Conservation (phyloP, 2,329 filamentous ascomycete genomes). For the Plenodomus tracheiphilus region DNA sequence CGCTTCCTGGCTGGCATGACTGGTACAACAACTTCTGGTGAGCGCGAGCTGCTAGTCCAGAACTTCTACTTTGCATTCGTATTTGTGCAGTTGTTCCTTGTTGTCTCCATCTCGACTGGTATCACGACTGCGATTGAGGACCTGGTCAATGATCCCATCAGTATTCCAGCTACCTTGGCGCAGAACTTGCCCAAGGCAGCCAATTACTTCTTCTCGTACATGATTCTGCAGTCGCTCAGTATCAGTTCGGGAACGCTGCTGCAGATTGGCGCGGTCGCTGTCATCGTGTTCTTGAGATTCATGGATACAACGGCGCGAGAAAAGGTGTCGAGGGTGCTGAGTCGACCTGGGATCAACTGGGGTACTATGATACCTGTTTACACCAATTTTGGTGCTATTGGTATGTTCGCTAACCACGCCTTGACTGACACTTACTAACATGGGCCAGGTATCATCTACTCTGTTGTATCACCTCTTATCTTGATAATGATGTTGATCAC, state of each 20-base stretch:
- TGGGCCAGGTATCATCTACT: slow-evolving; percentile 71
- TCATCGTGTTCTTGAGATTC: slow-evolving; percentile 79
- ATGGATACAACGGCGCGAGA: slow-evolving; percentile 78
- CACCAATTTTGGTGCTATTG: slow-evolving; percentile 94
- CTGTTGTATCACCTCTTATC: slow-evolving; percentile 85
- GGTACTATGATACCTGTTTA: slow-evolving; percentile 94
- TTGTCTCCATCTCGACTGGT: slow-evolving; percentile 83
- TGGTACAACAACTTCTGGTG: slow-evolving; percentile 80
- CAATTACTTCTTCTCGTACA: slow-evolving; percentile 99
- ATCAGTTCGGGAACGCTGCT: slow-evolving; percentile 87
- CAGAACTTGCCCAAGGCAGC: slow-evolving; percentile 79
- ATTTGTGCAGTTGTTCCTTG: slow-evolving; percentile 91
- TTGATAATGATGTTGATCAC: slow-evolving; percentile 92
- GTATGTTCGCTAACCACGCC: slow-evolving; percentile 39
- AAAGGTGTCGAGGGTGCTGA: slow-evolving; percentile 86
- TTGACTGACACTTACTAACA: slow-evolving; percentile 8
- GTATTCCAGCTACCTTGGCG: slow-evolving; percentile 73
- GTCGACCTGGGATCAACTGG: slow-evolving; percentile 79
- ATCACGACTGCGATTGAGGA: slow-evolving; percentile 67
- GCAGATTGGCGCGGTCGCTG: slow-evolving; percentile 75
- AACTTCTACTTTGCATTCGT: slow-evolving; percentile 91
- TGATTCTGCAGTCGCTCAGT: slow-evolving; percentile 90
- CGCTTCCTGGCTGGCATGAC: slow-evolving; percentile 71
- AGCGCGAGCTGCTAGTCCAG: slow-evolving; percentile 82
- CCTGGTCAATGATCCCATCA: slow-evolving; percentile 67